Evolutionary conservation across 73 alveolate genomes (phyloP).

Genomic region (Paramecium sexaurelia): DNA sequence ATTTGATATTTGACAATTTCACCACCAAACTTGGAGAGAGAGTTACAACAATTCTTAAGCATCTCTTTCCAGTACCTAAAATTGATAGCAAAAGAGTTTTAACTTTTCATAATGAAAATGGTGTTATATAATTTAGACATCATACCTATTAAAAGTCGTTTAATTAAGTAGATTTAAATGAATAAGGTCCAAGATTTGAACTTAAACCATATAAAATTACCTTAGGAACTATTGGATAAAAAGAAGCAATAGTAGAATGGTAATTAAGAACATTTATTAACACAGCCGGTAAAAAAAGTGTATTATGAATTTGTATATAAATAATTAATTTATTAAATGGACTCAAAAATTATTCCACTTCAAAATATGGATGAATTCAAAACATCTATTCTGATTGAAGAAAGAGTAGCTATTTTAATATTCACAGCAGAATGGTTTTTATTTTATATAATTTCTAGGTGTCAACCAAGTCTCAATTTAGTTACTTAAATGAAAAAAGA

Average conservation of each 20-base stretch:
- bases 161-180: constrained; percentile 93
- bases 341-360: constrained; percentile 13
- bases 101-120: constrained; percentile 89
- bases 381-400: neutral
- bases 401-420: constrained; percentile 14
- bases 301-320: constrained; percentile 74
- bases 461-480: constrained; percentile 31
- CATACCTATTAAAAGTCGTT: constrained; percentile 91
- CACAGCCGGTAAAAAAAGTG: constrained; percentile 92
- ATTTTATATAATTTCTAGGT: neutral
- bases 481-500: constrained; percentile 10
- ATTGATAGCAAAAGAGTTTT: constrained; percentile 95
- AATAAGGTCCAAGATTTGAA: constrained; percentile 98
- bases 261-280: constrained; percentile 96
- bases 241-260: constrained; percentile 97
- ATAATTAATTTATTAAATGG: constrained; percentile 17
- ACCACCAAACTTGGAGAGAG: constrained; percentile 95
- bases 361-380: constrained; percentile 11
- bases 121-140: constrained; percentile 82
- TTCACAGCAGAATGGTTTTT: constrained; percentile 36
- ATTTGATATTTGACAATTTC: constrained; percentile 95
- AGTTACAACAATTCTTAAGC: constrained; percentile 93
- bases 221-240: constrained; percentile 97
- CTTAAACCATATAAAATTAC: constrained; percentile 96
- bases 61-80: constrained; percentile 99